Percentiles rank a stretch among this genome's conserved stretches.
These are phyloP conservation scores for Eimeria maxima DNA, from an alignment of 169 alveolate genomes.

Conservation along the genomic window DNA sequence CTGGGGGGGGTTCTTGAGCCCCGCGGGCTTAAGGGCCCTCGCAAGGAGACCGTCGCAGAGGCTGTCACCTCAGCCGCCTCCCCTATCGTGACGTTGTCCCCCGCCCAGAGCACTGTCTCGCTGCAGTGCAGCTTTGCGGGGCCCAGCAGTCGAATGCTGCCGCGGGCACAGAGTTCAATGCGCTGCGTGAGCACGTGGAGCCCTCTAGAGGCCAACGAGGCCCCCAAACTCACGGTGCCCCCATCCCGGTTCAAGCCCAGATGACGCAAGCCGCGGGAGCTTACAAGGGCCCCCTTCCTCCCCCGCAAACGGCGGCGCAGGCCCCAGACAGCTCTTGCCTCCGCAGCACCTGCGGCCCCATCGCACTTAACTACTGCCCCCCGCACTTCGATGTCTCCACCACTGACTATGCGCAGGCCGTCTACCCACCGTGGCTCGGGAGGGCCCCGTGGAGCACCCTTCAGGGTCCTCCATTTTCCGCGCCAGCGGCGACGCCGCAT, in stretches of 20 bases:
- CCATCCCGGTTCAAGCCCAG: not conserved
- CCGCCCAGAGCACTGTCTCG: conserved; percentile 36
- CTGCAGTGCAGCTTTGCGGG: conserved; percentile 54
- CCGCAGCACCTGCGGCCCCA: not conserved
- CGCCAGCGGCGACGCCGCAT: conserved; percentile 35
- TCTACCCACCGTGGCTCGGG: conserved; percentile 67
- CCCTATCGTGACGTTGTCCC: conserved; percentile 11
- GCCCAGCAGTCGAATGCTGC: conserved; percentile 42
- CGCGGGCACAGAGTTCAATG: conserved; percentile 56
- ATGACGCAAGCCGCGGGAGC: not conserved
- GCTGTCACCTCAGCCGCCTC: conserved; percentile 65
- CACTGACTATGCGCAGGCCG: not conserved
- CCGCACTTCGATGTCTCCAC: conserved; percentile 46
- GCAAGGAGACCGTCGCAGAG: conserved; percentile 31
- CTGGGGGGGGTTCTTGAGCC: not conserved
- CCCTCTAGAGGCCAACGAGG: not conserved
- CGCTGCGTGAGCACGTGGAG: conserved; percentile 3
- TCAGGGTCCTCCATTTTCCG: not conserved
- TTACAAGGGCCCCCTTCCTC: not conserved
- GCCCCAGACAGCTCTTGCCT: not conserved
- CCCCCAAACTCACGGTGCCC: not conserved
- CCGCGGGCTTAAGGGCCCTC: not conserved
- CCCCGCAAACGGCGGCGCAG: not conserved
- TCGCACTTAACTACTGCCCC: conserved; percentile 37
- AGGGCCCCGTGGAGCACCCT: conserved; percentile 21